Conservation (phyloP, 129 eudicot genomes). For the Lactuca sativa region DNA sequence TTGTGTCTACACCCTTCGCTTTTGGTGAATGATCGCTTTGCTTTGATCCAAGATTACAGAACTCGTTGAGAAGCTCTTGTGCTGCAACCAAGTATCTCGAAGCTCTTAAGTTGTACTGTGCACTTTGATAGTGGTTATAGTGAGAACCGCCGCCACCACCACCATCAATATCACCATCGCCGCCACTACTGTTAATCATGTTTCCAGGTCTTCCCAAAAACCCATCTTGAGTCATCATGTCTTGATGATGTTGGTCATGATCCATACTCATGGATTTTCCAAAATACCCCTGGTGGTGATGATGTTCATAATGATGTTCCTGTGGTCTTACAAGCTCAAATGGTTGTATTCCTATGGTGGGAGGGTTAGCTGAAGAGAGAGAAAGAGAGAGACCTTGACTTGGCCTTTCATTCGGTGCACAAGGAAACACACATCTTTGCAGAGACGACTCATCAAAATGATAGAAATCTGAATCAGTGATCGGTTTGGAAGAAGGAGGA, state of each 20-base stretch:
- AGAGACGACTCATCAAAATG: constrained; percentile 55
- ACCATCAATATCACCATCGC: constrained; percentile 5
- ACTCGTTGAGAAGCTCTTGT: constrained; percentile 83
- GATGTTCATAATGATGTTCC: constrained; percentile 24
- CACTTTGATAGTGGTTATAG: constrained; percentile 38
- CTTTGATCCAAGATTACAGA: constrained; percentile 72
- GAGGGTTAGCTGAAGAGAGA: constrained; percentile 68
- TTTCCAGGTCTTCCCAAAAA: constrained; percentile 29
- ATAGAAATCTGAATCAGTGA: constrained; percentile 44
- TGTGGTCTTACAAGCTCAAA: constrained; percentile 61
- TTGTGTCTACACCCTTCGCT: constrained; percentile 36
- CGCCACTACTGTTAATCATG: constrained; percentile 22
- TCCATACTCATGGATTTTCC: constrained; percentile 40
- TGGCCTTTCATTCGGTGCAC: constrained; percentile 78
- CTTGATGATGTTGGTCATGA: constrained; percentile 46
- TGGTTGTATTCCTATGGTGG: constrained; percentile 64
- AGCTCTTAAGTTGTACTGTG: constrained; percentile 46
- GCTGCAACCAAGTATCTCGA: constrained; percentile 81
- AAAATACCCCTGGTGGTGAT: constrained; percentile 43
- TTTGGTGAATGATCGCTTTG: constrained; percentile 40
- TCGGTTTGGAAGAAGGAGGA: constrained; percentile 36
- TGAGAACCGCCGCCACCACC: constrained; percentile 2
- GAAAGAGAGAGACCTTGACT: constrained; percentile 87
- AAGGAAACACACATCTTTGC: constrained; percentile 65
- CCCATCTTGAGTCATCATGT: constrained; percentile 38